Evolutionary conservation across 2,329 filamentous ascomycete genomes (phyloP).

Genomic region (Colletotrichum kahawae): DNA sequence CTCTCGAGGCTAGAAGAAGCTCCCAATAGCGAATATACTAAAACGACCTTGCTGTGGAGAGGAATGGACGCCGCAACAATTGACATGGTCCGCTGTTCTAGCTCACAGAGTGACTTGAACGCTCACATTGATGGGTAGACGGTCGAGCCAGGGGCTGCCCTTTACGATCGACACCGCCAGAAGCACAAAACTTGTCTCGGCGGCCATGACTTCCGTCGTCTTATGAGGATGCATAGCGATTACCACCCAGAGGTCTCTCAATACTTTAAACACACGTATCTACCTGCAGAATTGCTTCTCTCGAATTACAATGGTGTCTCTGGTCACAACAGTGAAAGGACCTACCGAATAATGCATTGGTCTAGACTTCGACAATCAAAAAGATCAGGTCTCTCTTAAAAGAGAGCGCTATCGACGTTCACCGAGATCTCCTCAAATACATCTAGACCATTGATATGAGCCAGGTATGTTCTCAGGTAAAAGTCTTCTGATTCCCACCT

Average conservation of each 20-base stretch:
- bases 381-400: not conserved
- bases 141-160: not conserved
- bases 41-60: not conserved
- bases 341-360: not conserved
- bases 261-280: not conserved
- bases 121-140: not conserved
- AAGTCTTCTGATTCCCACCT: rapidly evolving
- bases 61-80: rapidly evolving
- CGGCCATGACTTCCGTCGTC: not conserved
- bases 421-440: rapidly evolving
- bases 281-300: not conserved
- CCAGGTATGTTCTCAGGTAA: not conserved
- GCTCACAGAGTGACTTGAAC: not conserved
- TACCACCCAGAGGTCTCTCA: rapidly evolving
- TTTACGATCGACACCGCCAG: not conserved
- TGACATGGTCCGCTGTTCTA: not conserved
- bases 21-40: not conserved
- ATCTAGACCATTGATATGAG: not conserved
- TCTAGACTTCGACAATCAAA: not conserved
- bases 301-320: not conserved
- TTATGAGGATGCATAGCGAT: not conserved
- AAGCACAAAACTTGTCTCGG: not conserved
- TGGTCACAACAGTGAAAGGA: not conserved
- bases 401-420: not conserved
- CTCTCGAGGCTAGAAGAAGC: not conserved